Evolutionary conservation across 805 yeast species (phyloP).

Genomic region (Wickerhamomyces hampshirensis): DNA sequence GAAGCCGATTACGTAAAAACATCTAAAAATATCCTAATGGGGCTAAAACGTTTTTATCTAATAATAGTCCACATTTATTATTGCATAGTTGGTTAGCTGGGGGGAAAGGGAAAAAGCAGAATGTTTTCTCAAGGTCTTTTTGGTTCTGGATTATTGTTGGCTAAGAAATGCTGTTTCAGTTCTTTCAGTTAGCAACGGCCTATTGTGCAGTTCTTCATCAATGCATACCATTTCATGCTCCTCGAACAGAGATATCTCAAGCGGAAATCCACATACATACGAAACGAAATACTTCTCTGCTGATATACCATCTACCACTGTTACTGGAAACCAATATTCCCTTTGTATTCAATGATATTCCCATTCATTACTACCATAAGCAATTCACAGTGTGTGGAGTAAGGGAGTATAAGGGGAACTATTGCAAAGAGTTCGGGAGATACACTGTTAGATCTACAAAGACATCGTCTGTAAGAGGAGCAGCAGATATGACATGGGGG

Average conservation of each 20-base stretch:
- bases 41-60: too few species aligned
- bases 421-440: conserved; percentile 9
- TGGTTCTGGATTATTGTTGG: background rate
- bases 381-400: conserved; percentile 13
- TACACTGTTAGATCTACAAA: conserved; percentile 9
- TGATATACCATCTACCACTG: conserved; percentile 9
- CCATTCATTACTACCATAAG: conserved; percentile 9
- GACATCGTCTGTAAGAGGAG: background rate
- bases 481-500: conserved; percentile 9
- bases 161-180: background rate
- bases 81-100: too few species aligned
- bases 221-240: conserved; percentile 1
- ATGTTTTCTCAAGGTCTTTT: too few species aligned
- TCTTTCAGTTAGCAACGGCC: background rate
- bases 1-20: too few species aligned
- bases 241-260: background rate
- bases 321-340: conserved; percentile 8
- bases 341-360: conserved; percentile 3
- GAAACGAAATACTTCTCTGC: conserved; percentile 7
- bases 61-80: too few species aligned
- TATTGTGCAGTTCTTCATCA: background rate
- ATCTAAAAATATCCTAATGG: too few species aligned
- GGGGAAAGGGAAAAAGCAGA: too few species aligned
- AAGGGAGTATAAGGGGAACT: conserved; percentile 5
- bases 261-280: conserved; percentile 6